Percentiles rank a stretch among this genome's conserved stretches.
These are phyloP conservation scores for Spathaspora sp. DNA, from an alignment of 805 yeast genomes.

Conservation along the genomic window DNA sequence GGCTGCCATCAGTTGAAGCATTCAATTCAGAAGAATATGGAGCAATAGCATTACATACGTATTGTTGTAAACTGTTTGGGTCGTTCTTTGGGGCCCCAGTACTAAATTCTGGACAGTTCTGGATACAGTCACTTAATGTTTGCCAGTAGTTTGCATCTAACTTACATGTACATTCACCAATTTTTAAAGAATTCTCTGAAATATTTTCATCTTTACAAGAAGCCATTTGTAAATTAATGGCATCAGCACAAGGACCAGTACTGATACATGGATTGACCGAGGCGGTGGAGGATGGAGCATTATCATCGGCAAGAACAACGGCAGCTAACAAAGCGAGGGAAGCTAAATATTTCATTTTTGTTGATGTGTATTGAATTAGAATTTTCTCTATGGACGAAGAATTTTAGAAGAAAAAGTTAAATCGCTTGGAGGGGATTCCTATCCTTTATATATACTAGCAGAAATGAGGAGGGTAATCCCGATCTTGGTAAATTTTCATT, in stretches of 20 bases:
- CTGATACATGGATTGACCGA: background rate
- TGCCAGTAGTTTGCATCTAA: conserved; percentile 1
- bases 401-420: background rate
- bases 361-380: too few relatives aligned
- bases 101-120: background rate
- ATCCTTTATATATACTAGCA: background rate
- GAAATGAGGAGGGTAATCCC: background rate
- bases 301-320: background rate
- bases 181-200: background rate
- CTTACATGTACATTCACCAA: conserved; percentile 1
- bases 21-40: background rate
- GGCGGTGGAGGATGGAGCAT: background rate
- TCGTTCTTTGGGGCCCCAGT: conserved; percentile 1
- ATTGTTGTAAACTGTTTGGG: background rate
- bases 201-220: conserved; percentile 1
- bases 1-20: background rate
- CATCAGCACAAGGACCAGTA: background rate
- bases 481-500: background rate
- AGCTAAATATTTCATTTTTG: background rate
- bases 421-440: background rate
- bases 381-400: background rate
- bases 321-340: background rate
- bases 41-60: background rate
- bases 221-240: background rate
- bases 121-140: conserved; percentile 1